These are phyloP conservation scores for Penicillium longicatenatum DNA, from an alignment of 495 filamentous ascomycete genomes.

Conservation along the genomic window DNA sequence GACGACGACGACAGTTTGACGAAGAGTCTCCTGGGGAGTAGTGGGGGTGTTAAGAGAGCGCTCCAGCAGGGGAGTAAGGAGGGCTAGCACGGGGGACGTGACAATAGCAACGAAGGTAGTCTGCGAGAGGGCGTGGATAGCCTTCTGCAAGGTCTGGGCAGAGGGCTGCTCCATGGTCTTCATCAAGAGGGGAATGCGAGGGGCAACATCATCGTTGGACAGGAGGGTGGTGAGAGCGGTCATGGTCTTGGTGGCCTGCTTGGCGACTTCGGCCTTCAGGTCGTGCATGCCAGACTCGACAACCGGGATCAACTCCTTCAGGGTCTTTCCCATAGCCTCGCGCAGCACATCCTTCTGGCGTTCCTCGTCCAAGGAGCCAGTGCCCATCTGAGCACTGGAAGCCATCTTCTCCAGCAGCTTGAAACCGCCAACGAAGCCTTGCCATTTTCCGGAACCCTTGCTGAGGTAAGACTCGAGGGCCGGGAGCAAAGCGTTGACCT, in stretches of 20 bases:
- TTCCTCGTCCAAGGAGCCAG: slow-evolving; percentile 77
- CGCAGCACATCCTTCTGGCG: slow-evolving; percentile 82
- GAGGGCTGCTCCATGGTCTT: slow-evolving; percentile 95
- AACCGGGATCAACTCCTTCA: slow-evolving; percentile 87
- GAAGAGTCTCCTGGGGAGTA: slow-evolving; percentile 91
- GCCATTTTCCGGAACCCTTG: slow-evolving; percentile 89
- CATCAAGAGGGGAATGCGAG: slow-evolving; percentile 89
- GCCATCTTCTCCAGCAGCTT: slow-evolving; percentile 86
- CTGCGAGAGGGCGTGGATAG: slow-evolving; percentile 94
- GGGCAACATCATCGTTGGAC: slow-evolving; percentile 94
- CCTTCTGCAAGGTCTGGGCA: slow-evolving; percentile 83
- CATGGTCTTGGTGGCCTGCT: slow-evolving; percentile 90
- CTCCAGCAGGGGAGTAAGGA: slow-evolving; percentile 93
- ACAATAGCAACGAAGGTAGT: slow-evolving; percentile 99
- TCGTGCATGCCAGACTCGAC: slow-evolving; percentile 96
- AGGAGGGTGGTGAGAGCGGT: slow-evolving; percentile 84
- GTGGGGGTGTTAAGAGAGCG: slow-evolving; percentile 85
- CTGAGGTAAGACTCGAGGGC: slow-evolving; percentile 70
- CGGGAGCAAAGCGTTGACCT: slow-evolving; percentile 78
- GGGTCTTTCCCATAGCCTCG: slow-evolving; percentile 87
- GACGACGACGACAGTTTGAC: slow-evolving; percentile 95
- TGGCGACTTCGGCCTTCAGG: slow-evolving; percentile 85
- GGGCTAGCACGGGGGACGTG: slow-evolving; percentile 95
- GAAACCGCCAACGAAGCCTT: slow-evolving; percentile 85
- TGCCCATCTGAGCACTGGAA: slow-evolving; percentile 83